Evolutionary conservation across 345 rosid genomes (phyloP), one percentile per base, ranked within the genome.

Genomic region (Pugionium cornutum): DNA sequence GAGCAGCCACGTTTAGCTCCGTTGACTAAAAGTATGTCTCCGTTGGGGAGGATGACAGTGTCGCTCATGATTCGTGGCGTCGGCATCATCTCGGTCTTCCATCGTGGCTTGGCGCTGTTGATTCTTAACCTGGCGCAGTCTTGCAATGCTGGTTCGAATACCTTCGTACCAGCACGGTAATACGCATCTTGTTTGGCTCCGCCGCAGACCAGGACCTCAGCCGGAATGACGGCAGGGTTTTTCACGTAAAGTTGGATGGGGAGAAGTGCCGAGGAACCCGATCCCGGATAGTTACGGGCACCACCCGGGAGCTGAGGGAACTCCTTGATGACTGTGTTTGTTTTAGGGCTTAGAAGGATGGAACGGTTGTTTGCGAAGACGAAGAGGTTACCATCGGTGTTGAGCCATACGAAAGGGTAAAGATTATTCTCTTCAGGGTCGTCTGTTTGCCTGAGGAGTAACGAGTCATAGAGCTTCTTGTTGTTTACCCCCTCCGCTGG

Each of bases 361-460:
- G 96, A 82, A 4, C 94, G 84, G 56, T 80, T 63, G 83, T 91
- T 91, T 54, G 97, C 91, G 40, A 91, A 88, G 47, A 91, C 53
- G 73, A 86, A 91, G 75, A 88, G 81, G 75, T 81, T 91, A 5
- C 97, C 92, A 7, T 91, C 96, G 2, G 97, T 86, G 57, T 81
- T 74, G 26, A 91, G 96, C 72, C 82, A 72, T 49, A 91, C 86
- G 41, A 82, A 86, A 4, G 97, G 97, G 83, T 91, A 91, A 46
- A 91, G 68, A 59, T 91, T 91, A 86, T 90, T 87, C 78, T 90
- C 95, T 2, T 78, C 78, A 0, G 57, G 50, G 48, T 83, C 87
- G 3, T 76, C 70, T 35, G 84, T 94, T 53, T 90, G 78, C 9
- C 29, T 70, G 2, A 94, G 79, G 72, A 94, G 81, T 2, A 69